A percentile compares a stretch with the other conserved stretches of the same genome.
Evolutionary conservation across 176 grass and related monocot genomes (phyloP).

Genomic region (Oryza coarctata): DNA sequence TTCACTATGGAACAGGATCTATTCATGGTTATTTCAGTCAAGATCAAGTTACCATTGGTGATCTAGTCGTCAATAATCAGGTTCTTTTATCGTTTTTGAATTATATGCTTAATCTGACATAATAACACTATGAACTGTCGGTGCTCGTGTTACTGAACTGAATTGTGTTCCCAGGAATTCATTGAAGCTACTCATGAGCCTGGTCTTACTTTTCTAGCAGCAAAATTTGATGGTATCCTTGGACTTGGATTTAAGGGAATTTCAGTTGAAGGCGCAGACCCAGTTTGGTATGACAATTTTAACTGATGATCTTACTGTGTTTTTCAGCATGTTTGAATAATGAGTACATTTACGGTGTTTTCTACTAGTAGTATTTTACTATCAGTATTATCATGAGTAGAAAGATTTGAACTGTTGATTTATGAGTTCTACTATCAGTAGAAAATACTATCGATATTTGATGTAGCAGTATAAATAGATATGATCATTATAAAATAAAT

Average conservation of each 20-base stretch:
- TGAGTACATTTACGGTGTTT: too few relatives aligned
- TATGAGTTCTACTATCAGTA: too few relatives aligned
- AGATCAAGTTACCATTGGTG: conserved; percentile 72
- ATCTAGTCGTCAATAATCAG: conserved; percentile 67
- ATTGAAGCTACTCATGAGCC: conserved; percentile 87
- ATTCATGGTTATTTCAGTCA: conserved; percentile 76
- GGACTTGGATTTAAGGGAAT: conserved; percentile 95
- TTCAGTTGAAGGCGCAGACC: conserved; percentile 69
- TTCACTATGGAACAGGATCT: conserved; percentile 81
- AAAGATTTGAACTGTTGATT: too few relatives aligned
- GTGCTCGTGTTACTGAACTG: conserved; percentile 22
- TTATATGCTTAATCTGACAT: not conserved
- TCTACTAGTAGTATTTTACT: too few relatives aligned
- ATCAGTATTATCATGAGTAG: too few relatives aligned
- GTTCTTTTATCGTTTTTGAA: conserved; percentile 25
- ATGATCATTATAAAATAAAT: too few relatives aligned
- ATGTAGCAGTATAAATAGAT: too few relatives aligned
- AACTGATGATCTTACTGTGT: not conserved
- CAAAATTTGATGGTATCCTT: conserved; percentile 95
- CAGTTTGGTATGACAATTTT: conserved; percentile 62
- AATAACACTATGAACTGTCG: not conserved
- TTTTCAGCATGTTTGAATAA: not conserved
- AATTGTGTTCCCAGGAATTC: conserved; percentile 71
- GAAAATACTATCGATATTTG: too few relatives aligned
- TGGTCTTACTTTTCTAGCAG: conserved; percentile 60